Conservation (phyloP, 2,329 filamentous ascomycete species). For the Colletotrichum liaoningense region DNA sequence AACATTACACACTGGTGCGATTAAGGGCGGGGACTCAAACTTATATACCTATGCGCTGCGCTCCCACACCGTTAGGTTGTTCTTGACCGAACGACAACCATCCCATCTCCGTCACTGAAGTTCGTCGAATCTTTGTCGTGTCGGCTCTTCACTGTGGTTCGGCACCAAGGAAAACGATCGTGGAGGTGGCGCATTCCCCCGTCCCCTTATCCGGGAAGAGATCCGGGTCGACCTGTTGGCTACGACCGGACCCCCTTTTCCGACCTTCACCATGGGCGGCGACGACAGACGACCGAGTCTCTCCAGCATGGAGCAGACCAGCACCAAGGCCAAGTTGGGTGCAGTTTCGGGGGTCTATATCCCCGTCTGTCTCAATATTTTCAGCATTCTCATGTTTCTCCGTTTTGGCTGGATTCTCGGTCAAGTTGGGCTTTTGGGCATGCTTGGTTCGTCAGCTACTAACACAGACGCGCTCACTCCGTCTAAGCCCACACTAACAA, state of each 20-base stretch:
- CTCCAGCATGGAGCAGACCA: constrained; percentile 45
- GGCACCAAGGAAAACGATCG: constrained; percentile 9
- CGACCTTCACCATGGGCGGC: constrained; percentile 25
- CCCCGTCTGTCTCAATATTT: constrained; percentile 87
- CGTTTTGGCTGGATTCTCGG: constrained; percentile 88
- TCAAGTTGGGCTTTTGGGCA: constrained; percentile 82
- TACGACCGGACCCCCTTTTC: neutral
- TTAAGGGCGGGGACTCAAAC: constrained; percentile 5
- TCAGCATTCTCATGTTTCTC: constrained; percentile 93
- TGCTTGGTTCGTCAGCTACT: constrained; percentile 69
- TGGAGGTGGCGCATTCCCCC: constrained; percentile 5
- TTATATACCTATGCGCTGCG: constrained; percentile 12
- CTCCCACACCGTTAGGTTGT: constrained; percentile 6
- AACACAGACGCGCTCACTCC: constrained; percentile 10
- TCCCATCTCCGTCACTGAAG: constrained; percentile 3
- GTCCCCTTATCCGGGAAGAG: constrained; percentile 4
- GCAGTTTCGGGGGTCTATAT: constrained; percentile 86
- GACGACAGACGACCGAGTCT: constrained; percentile 33
- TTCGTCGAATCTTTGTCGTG: neutral
- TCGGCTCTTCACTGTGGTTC: constrained; percentile 6
- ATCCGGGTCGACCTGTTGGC: neutral
- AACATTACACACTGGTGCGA: constrained; percentile 16
- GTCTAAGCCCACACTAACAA: constrained; percentile 36
- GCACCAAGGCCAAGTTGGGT: constrained; percentile 73
- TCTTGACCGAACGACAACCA: neutral